phyloP scores from a whole-genome alignment of 2,329 filamentous ascomycete species.

The Cladosporium sp. region DNA sequence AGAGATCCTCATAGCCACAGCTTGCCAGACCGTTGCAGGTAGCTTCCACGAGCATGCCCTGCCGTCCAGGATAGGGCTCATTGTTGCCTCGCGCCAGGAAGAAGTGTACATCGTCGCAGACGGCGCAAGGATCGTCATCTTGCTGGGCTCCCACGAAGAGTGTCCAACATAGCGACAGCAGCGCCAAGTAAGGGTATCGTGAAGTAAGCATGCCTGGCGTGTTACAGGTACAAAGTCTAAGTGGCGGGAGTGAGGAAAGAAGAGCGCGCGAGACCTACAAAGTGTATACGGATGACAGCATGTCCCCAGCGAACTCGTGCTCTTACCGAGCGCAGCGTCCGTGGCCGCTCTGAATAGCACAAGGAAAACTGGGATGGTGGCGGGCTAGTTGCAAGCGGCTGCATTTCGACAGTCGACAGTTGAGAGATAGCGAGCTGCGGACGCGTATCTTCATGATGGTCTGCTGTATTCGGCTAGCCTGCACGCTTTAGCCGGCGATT shows the following conservation, averaged over 20 bases:
- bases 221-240: background rate
- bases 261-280: background rate
- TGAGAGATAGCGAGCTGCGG: background rate
- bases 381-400: background rate
- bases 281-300: background rate
- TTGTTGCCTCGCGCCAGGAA: conserved; percentile 38
- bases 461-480: background rate
- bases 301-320: background rate
- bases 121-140: conserved; percentile 18
- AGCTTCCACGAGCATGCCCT: conserved; percentile 37
- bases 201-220: conserved; percentile 5
- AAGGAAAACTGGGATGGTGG: background rate
- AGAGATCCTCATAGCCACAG: conserved; percentile 40
- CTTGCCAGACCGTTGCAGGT: conserved; percentile 35
- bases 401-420: background rate
- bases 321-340: background rate
- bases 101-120: conserved; percentile 29
- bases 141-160: background rate
- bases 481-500: background rate
- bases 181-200: background rate
- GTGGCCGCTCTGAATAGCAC: background rate
- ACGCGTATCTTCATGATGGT: background rate
- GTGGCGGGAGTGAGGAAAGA: background rate
- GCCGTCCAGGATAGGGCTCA: conserved; percentile 42
- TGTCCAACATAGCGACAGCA: background rate